Evolutionary conservation across 768 basidiomycete genomes (phyloP).

Genomic region (Rhodotorula taiwanensis): DNA sequence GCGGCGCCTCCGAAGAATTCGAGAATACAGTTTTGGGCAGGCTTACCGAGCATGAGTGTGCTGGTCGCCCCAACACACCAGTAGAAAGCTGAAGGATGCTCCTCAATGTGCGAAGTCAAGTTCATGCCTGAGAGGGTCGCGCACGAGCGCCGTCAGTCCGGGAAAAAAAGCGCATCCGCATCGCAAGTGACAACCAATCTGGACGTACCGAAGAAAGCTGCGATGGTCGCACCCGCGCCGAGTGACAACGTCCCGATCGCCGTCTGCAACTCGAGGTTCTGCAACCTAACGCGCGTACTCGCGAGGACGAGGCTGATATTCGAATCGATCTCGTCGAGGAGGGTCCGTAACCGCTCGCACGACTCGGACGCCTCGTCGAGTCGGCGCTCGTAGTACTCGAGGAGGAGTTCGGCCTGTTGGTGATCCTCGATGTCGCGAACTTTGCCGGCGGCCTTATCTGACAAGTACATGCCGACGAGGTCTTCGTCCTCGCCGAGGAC

Average conservation of each 20-base stretch:
- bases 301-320: slow-evolving; percentile 30
- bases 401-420: slow-evolving; percentile 24
- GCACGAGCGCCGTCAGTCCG: background rate
- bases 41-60: slow-evolving; percentile 13
- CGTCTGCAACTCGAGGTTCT: slow-evolving; percentile 34
- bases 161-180: background rate
- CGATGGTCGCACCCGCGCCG: slow-evolving; percentile 23
- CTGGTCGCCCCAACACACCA: background rate
- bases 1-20: background rate
- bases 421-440: slow-evolving; percentile 3
- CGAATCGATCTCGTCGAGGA: slow-evolving; percentile 28
- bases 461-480: slow-evolving; percentile 27
- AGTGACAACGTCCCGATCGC: slow-evolving; percentile 32
- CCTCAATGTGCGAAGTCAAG: slow-evolving; percentile 19
- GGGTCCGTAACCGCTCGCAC: slow-evolving; percentile 11
- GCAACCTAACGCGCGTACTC: slow-evolving; percentile 16
- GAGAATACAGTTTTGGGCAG: too few species aligned
- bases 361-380: slow-evolving; percentile 30
- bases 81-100: slow-evolving; percentile 19
- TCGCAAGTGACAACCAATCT: too few species aligned
- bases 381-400: slow-evolving; percentile 35
- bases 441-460: slow-evolving; percentile 3
- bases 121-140: slow-evolving; percentile 19
- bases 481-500: slow-evolving; percentile 32
- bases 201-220: slow-evolving; percentile 23